Base-by-base conservation (phyloP, 805 yeast genomes). In the Zygoascus flipseniorum region DNA sequence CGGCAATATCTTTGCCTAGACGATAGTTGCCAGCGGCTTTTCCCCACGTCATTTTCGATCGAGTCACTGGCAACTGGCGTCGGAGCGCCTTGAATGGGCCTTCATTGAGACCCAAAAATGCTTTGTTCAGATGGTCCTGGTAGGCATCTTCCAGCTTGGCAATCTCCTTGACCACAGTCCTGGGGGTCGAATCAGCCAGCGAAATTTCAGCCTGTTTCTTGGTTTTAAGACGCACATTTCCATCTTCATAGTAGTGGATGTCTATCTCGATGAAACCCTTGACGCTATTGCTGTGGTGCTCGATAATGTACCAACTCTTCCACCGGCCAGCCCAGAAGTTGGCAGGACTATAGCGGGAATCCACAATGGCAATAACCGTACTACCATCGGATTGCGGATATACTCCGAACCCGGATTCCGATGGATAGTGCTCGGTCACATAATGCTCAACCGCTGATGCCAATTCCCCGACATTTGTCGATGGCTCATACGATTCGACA, bases 11-110 rank as follows among this genome's bases (percentile, higher is more conserved):
- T 54, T 58, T 57, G 16, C 98, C 98, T 45, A 92, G 73, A 63
- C 88, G 80, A 71, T 90, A 90, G 65, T 83, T 86, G 16, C 95
- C 95, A 61, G 89, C 87, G 10, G 97, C 88, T 64, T 81, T 86
- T 31, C 96, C 97, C 99, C 99, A 92, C 67, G 88, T 87, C 63
- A 92, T 85, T 67, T 86, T 89, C 16, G 96, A 79, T 65, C 97
- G 79, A 19, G 96, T 92, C 19, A 92, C 83, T 8, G 99, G 99
- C 58, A 92, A 75, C 67, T 88, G 88, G 69, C 99, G 83, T 71
- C 99, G 80, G 61, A 92, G 76, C 56, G 78, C 77, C 71, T 92
- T 93, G 73, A 93, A 92, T 57, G 82, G 79, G 51, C 76, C 76
- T 58, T 89, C 95, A 68, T 92, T 92, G 65, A 92, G 76, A 31